Base-by-base conservation (phyloP, 2,329 filamentous ascomycete genomes). In the Pseudogymnoascus sp. region DNA sequence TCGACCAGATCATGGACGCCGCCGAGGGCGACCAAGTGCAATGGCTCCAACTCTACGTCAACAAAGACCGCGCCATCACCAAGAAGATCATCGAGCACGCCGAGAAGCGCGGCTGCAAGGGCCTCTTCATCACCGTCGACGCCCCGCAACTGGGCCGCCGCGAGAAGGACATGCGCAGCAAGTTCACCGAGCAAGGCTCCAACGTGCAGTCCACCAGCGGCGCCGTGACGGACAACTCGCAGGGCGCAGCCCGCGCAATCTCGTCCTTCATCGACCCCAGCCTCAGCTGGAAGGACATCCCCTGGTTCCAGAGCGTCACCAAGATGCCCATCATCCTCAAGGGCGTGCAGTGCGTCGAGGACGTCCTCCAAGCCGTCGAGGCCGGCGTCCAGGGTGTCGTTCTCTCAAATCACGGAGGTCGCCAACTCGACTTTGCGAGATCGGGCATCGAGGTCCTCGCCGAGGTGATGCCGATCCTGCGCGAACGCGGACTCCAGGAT, bases 51-150 rank as follows among this genome's bases (percentile, higher is more conserved):
- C 85, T 99, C 0, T 74, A 97, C 78, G 91, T 99, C 70, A 99
- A 99, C 83, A 95, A 96, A 76, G 89, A 99, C 78, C 89, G 95
- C 64, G 84, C 83, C 33, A 93, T 99, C 76, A 99, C 95, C 8
- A 86, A 90, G 77, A 85, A 85, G 67, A 97, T 99, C 69, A 89
- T 99, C 60, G 76, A 93, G 78, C 91, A 97, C 76, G 95, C 95
- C 65, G 95, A 99, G 78, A 80, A 80, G 72, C 88, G 95, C 64
- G 95, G 95, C 28, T 97, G 95, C 82, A 95, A 91, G 77, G 95
- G 89, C 9, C 86, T 99, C 17, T 99, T 99, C 81, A 97, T 99
- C 78, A 99, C 95, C 2, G 95, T 99, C 63, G 95, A 99, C 75
- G 95, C 95, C 62, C 95, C 95, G 5, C 93, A 97, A 76, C 87